phyloP scores from a whole-genome alignment of 306 rosid genomes.

The Mimosa pudica region DNA sequence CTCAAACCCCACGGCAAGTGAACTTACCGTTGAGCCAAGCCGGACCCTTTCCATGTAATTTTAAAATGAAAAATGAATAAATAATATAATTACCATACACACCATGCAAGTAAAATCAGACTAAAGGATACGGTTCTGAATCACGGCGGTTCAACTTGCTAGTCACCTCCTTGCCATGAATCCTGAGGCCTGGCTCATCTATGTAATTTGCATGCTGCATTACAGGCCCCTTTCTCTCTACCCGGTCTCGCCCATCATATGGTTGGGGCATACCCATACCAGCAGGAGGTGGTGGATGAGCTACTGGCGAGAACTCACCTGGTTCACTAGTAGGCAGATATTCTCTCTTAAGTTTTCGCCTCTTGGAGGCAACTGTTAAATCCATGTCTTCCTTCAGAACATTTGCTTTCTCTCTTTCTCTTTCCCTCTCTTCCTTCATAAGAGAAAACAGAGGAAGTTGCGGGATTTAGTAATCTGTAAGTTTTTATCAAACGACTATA shows the following conservation, averaged over 20 bases:
- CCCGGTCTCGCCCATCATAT: slow-evolving; percentile 90
- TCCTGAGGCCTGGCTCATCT: slow-evolving; percentile 79
- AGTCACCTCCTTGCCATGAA: slow-evolving; percentile 79
- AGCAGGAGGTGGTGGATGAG: slow-evolving; percentile 66
- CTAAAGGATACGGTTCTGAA: slow-evolving; percentile 86
- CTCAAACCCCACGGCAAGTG: no score
- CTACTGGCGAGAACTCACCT: slow-evolving; percentile 92
- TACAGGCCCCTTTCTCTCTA: slow-evolving; percentile 80
- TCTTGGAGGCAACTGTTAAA: slow-evolving; percentile 72
- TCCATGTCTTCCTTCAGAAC: slow-evolving; percentile 84
- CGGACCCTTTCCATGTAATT: not conserved
- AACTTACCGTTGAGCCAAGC: no score
- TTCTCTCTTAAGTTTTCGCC: slow-evolving; percentile 93
- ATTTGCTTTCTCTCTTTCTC: slow-evolving; percentile 75
- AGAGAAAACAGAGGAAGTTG: slow-evolving; percentile 13
- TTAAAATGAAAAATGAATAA: slow-evolving; percentile 12
- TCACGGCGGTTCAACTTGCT: slow-evolving; percentile 90
- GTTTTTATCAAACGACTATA: slow-evolving; percentile 17
- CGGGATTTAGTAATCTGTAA: slow-evolving; percentile 6
- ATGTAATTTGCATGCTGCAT: slow-evolving; percentile 68
- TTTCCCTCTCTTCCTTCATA: slow-evolving; percentile 56
- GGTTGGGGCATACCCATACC: slow-evolving; percentile 62
- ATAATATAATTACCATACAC: slow-evolving; percentile 8
- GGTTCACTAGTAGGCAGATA: slow-evolving; percentile 73
- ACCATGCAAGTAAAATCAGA: not conserved